Conservation (phyloP, 208 protist genomes). For the Vickermania ingenoplastis region DNA sequence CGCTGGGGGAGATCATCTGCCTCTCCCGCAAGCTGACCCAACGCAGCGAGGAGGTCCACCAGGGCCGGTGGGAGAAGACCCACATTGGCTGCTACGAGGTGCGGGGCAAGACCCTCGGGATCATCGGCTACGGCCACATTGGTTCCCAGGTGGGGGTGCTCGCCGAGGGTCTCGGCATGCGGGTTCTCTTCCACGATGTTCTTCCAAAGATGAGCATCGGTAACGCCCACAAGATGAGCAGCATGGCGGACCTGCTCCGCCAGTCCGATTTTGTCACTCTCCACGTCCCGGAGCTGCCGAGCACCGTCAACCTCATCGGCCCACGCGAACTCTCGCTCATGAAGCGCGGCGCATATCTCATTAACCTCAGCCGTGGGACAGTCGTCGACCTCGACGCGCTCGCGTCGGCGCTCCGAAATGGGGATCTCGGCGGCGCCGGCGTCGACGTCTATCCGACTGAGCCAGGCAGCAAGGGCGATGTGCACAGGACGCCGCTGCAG, state of each 20-base stretch:
- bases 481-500: constrained; percentile 57
- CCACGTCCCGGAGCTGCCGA: constrained; percentile 82
- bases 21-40: constrained; percentile 83
- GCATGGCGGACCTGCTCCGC: constrained; percentile 67
- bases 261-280: constrained; percentile 87
- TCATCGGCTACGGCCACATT: constrained; percentile 93
- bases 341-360: constrained; percentile 71
- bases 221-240: constrained; percentile 53
- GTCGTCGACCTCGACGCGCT: constrained; percentile 83
- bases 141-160: constrained; percentile 89
- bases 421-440: constrained; percentile 77
- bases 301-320: constrained; percentile 76
- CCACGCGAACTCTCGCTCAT: constrained; percentile 55
- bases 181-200: constrained; percentile 89
- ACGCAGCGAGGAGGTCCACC: constrained; percentile 81
- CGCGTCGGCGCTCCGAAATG: constrained; percentile 46
- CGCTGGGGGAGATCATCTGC: constrained; percentile 87
- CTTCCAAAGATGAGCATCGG: constrained; percentile 83
- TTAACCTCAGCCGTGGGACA: constrained; percentile 78
- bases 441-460: constrained; percentile 92
- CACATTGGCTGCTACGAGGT: constrained; percentile 71
- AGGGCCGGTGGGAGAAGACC: constrained; percentile 85
- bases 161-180: constrained; percentile 90
- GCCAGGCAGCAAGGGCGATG: constrained; percentile 40
- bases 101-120: constrained; percentile 82